A percentile compares a stretch with the other conserved stretches of the same genome.
Evolutionary conservation across 768 basidiomycete species (phyloP).

Genomic region (Boletales sp.): DNA sequence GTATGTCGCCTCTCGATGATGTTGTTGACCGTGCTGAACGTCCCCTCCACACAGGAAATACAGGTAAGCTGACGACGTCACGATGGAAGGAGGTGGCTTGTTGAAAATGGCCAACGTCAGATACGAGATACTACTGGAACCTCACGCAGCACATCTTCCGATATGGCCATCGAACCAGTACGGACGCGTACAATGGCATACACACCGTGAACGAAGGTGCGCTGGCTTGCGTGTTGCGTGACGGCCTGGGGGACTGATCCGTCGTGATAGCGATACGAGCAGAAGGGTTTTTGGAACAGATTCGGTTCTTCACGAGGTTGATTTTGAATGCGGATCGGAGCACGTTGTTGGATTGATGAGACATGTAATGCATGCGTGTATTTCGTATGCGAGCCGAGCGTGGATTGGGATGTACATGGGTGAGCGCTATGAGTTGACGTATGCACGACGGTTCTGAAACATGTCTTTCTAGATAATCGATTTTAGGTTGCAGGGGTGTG

Average conservation of each 20-base stretch:
- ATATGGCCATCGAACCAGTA: conserved; percentile 32
- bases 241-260: background rate
- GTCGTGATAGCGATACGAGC: conserved; percentile 23
- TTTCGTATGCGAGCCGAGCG: too few relatives aligned
- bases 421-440: too few relatives aligned
- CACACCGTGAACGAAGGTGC: conserved; percentile 30
- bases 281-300: conserved; percentile 28
- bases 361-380: too few relatives aligned
- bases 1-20: conserved; percentile 1
- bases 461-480: too few relatives aligned
- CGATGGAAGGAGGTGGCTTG: conserved; percentile 16
- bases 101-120: conserved; percentile 16
- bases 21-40: background rate
- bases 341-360: conserved; percentile 15
- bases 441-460: too few relatives aligned
- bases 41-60: conserved; percentile 14
- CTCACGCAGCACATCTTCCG: conserved; percentile 47
- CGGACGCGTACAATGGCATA: conserved; percentile 34
- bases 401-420: too few relatives aligned
- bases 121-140: conserved; percentile 45
- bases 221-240: too few relatives aligned
- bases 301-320: conserved; percentile 31
- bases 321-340: conserved; percentile 33
- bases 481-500: too few relatives aligned
- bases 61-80: conserved; percentile 14